phyloP scores from a whole-genome alignment of 2,329 filamentous ascomycete genomes.

The Arthroderma sp. region DNA sequence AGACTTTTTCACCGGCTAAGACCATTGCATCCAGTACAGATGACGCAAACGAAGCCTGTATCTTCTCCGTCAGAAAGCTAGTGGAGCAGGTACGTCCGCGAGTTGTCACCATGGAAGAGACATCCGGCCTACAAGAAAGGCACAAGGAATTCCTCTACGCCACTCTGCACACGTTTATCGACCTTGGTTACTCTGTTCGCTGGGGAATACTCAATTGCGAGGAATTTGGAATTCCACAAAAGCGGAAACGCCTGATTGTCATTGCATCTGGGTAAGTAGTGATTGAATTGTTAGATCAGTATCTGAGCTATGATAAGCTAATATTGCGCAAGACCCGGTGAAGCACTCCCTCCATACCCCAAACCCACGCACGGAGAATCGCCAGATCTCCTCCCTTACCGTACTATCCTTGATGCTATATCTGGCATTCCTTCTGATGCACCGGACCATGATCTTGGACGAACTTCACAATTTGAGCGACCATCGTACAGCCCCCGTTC shows the following conservation, averaged over 20 bases:
- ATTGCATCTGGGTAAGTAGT: slow-evolving; percentile 39
- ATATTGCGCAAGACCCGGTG: slow-evolving; percentile 47
- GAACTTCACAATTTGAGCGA: slow-evolving; percentile 16
- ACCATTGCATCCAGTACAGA: slow-evolving; percentile 46
- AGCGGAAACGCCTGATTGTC: slow-evolving; percentile 36
- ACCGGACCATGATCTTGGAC: slow-evolving; percentile 29
- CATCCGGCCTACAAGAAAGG: slow-evolving; percentile 49
- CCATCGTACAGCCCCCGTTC: slow-evolving; percentile 35
- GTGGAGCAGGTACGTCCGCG: slow-evolving; percentile 49
- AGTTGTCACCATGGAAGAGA: slow-evolving; percentile 67
- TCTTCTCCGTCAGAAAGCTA: slow-evolving; percentile 38
- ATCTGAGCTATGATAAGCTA: not conserved
- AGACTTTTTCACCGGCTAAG: slow-evolving; percentile 60
- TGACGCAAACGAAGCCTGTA: slow-evolving; percentile 51
- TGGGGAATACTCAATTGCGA: slow-evolving; percentile 48
- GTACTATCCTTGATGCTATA: slow-evolving; percentile 33
- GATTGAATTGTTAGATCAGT: not conserved
- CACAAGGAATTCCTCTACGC: slow-evolving; percentile 45
- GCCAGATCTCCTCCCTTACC: slow-evolving; percentile 20
- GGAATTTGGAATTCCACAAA: slow-evolving; percentile 39
- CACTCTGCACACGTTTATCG: slow-evolving; percentile 51
- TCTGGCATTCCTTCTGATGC: slow-evolving; percentile 26
- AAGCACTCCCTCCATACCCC: slow-evolving; percentile 55
- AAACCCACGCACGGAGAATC: slow-evolving; percentile 41
- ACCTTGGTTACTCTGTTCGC: slow-evolving; percentile 53